phyloP scores from a whole-genome alignment of 495 filamentous ascomycete species.

The Aspergillus sclerotioniger region DNA sequence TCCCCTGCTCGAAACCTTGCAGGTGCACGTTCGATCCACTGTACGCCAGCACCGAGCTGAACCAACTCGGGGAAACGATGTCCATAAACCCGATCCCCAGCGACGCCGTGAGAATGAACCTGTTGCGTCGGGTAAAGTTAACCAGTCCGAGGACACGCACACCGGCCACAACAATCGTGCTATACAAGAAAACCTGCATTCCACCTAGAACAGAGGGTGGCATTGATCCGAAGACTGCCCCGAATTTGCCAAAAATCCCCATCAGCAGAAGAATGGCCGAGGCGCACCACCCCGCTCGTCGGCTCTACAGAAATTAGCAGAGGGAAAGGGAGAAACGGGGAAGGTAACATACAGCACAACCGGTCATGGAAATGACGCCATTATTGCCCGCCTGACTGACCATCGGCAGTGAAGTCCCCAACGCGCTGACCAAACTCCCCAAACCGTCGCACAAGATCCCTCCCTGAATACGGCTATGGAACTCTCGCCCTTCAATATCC shows the following conservation, averaged over 20 bases:
- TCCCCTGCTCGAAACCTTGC: constrained; percentile 74
- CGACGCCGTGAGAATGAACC: constrained; percentile 77
- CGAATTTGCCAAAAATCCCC: constrained; percentile 84
- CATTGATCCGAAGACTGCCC: constrained; percentile 75
- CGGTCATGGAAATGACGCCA: constrained; percentile 77
- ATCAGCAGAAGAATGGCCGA: constrained; percentile 68
- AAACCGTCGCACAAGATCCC: constrained; percentile 78
- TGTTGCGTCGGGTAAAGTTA: constrained; percentile 72
- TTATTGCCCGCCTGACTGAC: constrained; percentile 78
- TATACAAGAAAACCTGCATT: constrained; percentile 86
- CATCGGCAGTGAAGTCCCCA: constrained; percentile 77
- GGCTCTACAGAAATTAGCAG: constrained; percentile 22
- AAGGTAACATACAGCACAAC: constrained; percentile 64
- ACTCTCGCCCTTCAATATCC: constrained; percentile 70
- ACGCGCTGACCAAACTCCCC: constrained; percentile 71
- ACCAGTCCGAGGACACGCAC: constrained; percentile 72
- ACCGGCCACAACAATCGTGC: constrained; percentile 74
- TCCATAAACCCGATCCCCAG: constrained; percentile 72
- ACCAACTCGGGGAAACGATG: constrained; percentile 72
- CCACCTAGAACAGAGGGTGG: constrained; percentile 76
- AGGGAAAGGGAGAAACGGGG: too few species aligned
- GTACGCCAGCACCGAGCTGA: constrained; percentile 65
- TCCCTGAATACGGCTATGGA: constrained; percentile 82
- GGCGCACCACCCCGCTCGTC: constrained; percentile 48
- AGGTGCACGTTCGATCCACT: constrained; percentile 61